A percentile compares a stretch with the other conserved stretches of the same genome.
Evolutionary conservation across 805 yeast genomes (phyloP).

Genomic region (Cyberlindnera euphorbiae): DNA sequence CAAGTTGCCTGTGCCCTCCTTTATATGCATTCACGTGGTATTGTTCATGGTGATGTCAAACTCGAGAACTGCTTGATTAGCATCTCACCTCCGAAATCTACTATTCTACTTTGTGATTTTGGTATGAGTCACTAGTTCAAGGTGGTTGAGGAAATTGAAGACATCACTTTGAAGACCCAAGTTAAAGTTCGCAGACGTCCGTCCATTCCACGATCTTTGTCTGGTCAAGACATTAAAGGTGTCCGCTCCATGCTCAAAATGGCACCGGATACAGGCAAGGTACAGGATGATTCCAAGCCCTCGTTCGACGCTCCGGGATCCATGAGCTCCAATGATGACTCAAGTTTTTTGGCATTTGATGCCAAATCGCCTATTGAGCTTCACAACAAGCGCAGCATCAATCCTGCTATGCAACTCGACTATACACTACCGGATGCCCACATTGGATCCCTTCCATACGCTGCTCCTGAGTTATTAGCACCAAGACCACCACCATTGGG

Average conservation of each 20-base stretch:
- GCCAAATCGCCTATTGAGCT: slow-evolving; percentile 14
- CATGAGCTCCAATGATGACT: slow-evolving; percentile 3
- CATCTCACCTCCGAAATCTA: slow-evolving; percentile 34
- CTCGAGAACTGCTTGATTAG: slow-evolving; percentile 66
- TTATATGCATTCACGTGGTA: slow-evolving; percentile 58
- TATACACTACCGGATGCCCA: slow-evolving; percentile 49
- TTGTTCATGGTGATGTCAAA: slow-evolving; percentile 73
- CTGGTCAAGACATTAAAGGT: slow-evolving; percentile 21
- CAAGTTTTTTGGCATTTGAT: slow-evolving; percentile 11
- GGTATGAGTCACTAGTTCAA: slow-evolving; percentile 59
- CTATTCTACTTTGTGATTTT: slow-evolving; percentile 73
- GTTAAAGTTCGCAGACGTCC: slow-evolving; percentile 22
- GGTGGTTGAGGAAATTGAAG: slow-evolving; percentile 14
- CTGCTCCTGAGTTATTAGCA: slow-evolving; percentile 77
- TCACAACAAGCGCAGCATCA: slow-evolving; percentile 1
- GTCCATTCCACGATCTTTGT: slow-evolving; percentile 31
- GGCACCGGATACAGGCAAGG: slow-evolving; percentile 23
- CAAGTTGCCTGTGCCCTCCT: slow-evolving; percentile 59
- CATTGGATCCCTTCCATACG: slow-evolving; percentile 89
- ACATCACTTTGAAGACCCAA: slow-evolving; percentile 25
- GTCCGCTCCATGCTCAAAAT: slow-evolving; percentile 20
- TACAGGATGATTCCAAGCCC: slow-evolving; percentile 31
- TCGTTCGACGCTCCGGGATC: slow-evolving; percentile 6
- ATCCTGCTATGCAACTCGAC: slow-evolving; percentile 11
- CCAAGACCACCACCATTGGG: slow-evolving; percentile 58